phyloP scores from a whole-genome alignment of 2,329 filamentous ascomycete species.

The Xylariaceae sp. region DNA sequence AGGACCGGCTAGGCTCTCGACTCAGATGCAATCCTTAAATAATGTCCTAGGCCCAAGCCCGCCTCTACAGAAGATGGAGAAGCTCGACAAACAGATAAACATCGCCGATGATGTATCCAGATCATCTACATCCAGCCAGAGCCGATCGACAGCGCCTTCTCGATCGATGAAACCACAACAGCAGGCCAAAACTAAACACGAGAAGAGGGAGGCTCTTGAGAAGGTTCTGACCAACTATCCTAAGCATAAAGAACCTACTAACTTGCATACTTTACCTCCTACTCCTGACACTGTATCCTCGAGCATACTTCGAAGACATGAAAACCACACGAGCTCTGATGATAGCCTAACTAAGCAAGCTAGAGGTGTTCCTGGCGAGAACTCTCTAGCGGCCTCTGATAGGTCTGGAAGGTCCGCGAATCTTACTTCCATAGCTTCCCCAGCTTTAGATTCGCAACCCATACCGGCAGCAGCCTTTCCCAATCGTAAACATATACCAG shows the following conservation, averaged over 20 bases:
- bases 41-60: slow-evolving; percentile 50
- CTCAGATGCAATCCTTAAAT: slow-evolving; percentile 50
- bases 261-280: slow-evolving; percentile 53
- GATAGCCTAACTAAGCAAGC: slow-evolving; percentile 29
- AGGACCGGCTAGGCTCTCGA: slow-evolving; percentile 33
- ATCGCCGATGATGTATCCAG: slow-evolving; percentile 36
- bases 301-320: slow-evolving; percentile 47
- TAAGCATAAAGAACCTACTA: slow-evolving; percentile 42
- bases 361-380: slow-evolving; percentile 8
- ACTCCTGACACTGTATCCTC: slow-evolving; percentile 64
- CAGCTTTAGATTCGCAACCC: slow-evolving; percentile 29
- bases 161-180: slow-evolving; percentile 13
- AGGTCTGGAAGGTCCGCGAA: slow-evolving; percentile 31
- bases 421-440: slow-evolving; percentile 19
- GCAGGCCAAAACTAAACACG: slow-evolving; percentile 42
- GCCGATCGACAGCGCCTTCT: slow-evolving; percentile 23
- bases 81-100: slow-evolving; percentile 39
- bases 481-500: slow-evolving; percentile 32
- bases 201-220: slow-evolving; percentile 52
- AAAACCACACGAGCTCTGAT: slow-evolving; percentile 28
- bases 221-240: slow-evolving; percentile 53
- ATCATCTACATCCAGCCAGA: slow-evolving; percentile 33
- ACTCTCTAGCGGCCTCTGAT: slow-evolving; percentile 30
- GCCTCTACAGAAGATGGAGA: slow-evolving; percentile 55
- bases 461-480: slow-evolving; percentile 40